These are phyloP conservation scores for Tulasnella sp. DNA, from an alignment of 768 basidiomycete species.

Conservation along the genomic window DNA sequence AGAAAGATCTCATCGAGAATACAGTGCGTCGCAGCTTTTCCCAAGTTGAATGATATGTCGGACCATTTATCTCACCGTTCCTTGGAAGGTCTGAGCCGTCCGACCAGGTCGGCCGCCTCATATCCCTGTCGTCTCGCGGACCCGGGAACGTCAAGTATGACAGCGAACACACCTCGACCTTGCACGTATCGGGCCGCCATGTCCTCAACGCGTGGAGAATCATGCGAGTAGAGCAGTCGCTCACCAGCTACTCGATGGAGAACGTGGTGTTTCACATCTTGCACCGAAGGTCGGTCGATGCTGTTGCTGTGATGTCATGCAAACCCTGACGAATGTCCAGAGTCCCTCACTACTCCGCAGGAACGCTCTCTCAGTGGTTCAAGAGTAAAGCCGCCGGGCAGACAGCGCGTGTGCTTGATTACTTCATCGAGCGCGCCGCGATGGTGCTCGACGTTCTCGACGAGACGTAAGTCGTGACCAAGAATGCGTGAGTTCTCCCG, in stretches of 20 bases:
- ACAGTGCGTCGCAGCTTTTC: too few species aligned
- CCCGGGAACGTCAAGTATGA: constrained; percentile 60
- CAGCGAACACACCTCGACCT: constrained; percentile 59
- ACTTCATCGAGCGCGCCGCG: constrained; percentile 51
- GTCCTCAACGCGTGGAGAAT: constrained; percentile 88
- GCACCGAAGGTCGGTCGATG: constrained; percentile 46
- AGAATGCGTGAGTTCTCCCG: constrained; percentile 62
- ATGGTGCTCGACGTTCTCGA: constrained; percentile 73
- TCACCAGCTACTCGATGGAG: constrained; percentile 79
- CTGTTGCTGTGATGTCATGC: neutral
- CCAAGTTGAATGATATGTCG: too few species aligned
- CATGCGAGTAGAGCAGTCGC: constrained; percentile 70
- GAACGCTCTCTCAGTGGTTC: constrained; percentile 59
- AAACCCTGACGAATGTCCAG: constrained; percentile 31
- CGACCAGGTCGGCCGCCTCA: too few species aligned
- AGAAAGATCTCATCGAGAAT: too few species aligned
- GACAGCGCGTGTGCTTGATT: constrained; percentile 41
- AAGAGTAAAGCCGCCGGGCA: constrained; percentile 46
- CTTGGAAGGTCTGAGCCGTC: too few species aligned
- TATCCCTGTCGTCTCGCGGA: too few species aligned
- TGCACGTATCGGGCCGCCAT: constrained; percentile 78
- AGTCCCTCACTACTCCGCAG: constrained; percentile 58
- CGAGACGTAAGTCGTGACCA: constrained; percentile 67
- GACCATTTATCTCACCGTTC: too few species aligned
- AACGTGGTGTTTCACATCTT: constrained; percentile 78